Base-by-base conservation (phyloP, 73 alveolate genomes). In the Symbiodinium pilosum region DNA sequence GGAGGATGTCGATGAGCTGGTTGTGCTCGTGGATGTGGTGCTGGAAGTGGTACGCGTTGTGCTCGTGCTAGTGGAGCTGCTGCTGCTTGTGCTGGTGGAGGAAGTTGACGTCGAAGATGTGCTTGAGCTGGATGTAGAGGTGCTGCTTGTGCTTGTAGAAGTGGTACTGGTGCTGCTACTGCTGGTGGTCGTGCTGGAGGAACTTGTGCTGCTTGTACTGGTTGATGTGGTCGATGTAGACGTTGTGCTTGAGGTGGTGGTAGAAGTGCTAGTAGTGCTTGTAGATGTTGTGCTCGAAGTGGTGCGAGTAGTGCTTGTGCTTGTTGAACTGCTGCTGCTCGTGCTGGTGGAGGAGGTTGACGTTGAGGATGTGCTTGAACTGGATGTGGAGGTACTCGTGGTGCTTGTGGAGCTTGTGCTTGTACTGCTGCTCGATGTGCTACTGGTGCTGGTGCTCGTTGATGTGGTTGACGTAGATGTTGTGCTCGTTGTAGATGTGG, bases 391-490 rank as follows among this genome's bases (percentile, higher is more conserved):
- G 30, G 38, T 64, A 9, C 38, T 24, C 38, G 38, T 64, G 81
- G 81, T 64, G 14, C 81, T 64, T 64, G 81, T 64, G 30, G 81
- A 64, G 24, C 39, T 64, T 64, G 81, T 64, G 81, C 38, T 64
- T 32, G 81, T 24, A 18, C 39, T 24, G 81, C 39, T 64, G 81
- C 30, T 3, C 12, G 38, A 28, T 64, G 81, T 64, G 81, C 81
- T 64, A 64, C 40, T 64, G 77, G 77, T 47, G 59, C 71, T 47
- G 9, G 64, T 87, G 94, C 84, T 87, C 11, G 86, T 56, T 4
- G 95, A 26, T 3, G 20, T 64, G 39, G 77, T 64, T 18, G 77
- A 64, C 3, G 36, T 64, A 2, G 77, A 64, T 64, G 81, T 2
- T 5, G 81, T 24, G 81, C 36, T 56, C 32, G 81, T 21, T 21